Base-by-base conservation (phyloP, 2,329 filamentous ascomycete genomes). In the Catunica adiposa region DNA sequence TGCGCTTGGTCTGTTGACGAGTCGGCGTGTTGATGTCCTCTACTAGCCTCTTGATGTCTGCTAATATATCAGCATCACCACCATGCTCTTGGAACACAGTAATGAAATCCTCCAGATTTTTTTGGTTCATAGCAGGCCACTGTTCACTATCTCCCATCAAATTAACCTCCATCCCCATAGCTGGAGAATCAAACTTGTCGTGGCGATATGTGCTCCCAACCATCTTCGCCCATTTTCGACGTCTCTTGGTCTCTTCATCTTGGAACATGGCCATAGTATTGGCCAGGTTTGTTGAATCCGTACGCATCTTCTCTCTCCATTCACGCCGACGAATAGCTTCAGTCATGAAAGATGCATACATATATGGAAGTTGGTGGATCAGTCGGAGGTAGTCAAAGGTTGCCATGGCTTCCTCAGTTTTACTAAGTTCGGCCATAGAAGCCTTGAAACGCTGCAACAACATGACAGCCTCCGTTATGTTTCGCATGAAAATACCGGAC, bases 231-330 rank as follows among this genome's bases (percentile, higher is more conserved):
- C 92, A 98, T 64, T 86, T 94, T 63, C 84, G 86, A 48, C 92
- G 79, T 53, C 92, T 77, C 62, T 90, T 89, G 53, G 86, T 79
- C 66, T 98, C 92, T 67, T 97, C 92, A 59, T 96, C 89, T 64
- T 92, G 87, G 60, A 94, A 90, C 0, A 86, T 73, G 1, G 89
- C 87, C 77, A 97, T 87, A 65, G 97, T 90, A 66, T 97, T 94
- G 25, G 89, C 88, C 25, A 98, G 71, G 0, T 84, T 87, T 1
- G 86, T 82, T 0, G 90, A 92, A 63, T 97, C 92, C 1, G 79
- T 77, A 65, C 84, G 87, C 67, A 97, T 84, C 68, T 94, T 95
- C 54, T 94, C 87, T 11, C 79, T 80, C 89, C 92, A 98, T 68
- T 96, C 89, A 34, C 82, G 82, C 22, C 92, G 82, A 57, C 86